phyloP scores from a whole-genome alignment of 139 green algal genomes.

The Auxenochlorella pyrenoidosa region DNA sequence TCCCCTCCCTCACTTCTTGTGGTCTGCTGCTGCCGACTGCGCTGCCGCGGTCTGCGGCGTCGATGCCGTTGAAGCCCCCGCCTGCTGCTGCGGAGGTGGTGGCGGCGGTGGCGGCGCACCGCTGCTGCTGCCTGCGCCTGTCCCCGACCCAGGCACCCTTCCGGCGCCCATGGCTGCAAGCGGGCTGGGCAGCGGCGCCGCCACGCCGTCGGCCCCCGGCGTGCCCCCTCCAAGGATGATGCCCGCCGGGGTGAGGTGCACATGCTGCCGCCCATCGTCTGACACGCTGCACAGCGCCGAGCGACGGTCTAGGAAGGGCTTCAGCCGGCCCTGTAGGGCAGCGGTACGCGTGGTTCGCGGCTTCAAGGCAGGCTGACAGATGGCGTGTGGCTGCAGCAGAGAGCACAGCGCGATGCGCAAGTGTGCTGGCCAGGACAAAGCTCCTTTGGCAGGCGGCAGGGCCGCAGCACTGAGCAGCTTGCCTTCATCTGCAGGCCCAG shows the following conservation, averaged over 20 bases:
- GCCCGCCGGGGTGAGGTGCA: constrained; percentile 19
- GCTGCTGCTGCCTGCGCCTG: neutral
- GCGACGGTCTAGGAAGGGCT: constrained; percentile 18
- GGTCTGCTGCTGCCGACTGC: constrained; percentile 14
- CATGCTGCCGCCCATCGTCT: constrained; percentile 21
- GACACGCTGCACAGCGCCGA: constrained; percentile 12
- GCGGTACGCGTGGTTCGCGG: neutral
- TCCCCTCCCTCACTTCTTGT: constrained; percentile 26
- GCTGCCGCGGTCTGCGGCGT: constrained; percentile 15
- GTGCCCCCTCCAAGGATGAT: constrained; percentile 8
- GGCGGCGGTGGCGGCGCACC: neutral
- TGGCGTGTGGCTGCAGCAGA: no score
- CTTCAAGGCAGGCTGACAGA: no score
- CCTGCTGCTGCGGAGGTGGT: no score
- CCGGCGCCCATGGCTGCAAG: neutral
- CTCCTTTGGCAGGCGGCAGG: neutral
- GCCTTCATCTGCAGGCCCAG: constrained; percentile 36
- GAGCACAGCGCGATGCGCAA: no score
- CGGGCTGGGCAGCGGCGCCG: neutral
- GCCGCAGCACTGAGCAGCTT: neutral
- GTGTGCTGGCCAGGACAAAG: no score
- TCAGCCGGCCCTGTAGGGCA: neutral
- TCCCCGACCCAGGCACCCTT: neutral
- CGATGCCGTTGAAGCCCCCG: neutral
- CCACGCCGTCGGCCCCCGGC: neutral